Evolutionary conservation across 306 rosid genomes (phyloP).

Genomic region (Sicyos edulis): DNA sequence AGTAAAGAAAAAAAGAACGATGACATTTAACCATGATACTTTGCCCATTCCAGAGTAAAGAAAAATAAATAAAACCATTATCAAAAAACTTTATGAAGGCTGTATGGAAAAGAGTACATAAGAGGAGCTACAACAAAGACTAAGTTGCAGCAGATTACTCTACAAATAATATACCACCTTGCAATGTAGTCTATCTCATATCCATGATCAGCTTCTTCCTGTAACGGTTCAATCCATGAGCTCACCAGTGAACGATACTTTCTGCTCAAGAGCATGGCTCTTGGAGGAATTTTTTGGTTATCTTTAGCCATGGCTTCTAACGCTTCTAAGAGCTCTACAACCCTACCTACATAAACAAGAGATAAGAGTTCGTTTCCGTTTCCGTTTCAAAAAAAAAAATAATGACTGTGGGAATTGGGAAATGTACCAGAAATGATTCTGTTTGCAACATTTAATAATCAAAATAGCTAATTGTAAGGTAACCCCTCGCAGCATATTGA

Average conservation of each 20-base stretch:
- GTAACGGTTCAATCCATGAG: slow-evolving; percentile 98
- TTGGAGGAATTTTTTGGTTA: slow-evolving; percentile 66
- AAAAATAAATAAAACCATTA: no score
- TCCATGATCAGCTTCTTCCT: slow-evolving; percentile 96
- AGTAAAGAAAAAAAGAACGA: no score
- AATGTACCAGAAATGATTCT: not conserved
- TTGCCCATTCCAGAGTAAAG: no score
- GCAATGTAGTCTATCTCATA: slow-evolving; percentile 90
- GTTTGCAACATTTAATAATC: not conserved
- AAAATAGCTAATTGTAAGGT: slow-evolving; percentile 5
- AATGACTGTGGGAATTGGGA: not conserved
- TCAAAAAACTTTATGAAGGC: slow-evolving; percentile 7
- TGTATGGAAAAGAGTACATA: not conserved
- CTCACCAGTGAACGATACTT: slow-evolving; percentile 88
- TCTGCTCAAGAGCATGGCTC: slow-evolving; percentile 94
- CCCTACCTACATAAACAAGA: slow-evolving; percentile 57
- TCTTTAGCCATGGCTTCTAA: slow-evolving; percentile 77
- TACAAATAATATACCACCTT: slow-evolving; percentile 40
- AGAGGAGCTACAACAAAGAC: not conserved
- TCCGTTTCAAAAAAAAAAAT: no score
- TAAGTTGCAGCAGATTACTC: not conserved
- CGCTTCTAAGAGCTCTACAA: slow-evolving; percentile 80
- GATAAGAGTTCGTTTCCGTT: not conserved
- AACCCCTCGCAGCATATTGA: no score
- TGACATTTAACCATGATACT: no score